Evolutionary conservation across 2,329 filamentous ascomycete genomes (phyloP).

Genomic region (Penicillium fuscoglaucum): DNA sequence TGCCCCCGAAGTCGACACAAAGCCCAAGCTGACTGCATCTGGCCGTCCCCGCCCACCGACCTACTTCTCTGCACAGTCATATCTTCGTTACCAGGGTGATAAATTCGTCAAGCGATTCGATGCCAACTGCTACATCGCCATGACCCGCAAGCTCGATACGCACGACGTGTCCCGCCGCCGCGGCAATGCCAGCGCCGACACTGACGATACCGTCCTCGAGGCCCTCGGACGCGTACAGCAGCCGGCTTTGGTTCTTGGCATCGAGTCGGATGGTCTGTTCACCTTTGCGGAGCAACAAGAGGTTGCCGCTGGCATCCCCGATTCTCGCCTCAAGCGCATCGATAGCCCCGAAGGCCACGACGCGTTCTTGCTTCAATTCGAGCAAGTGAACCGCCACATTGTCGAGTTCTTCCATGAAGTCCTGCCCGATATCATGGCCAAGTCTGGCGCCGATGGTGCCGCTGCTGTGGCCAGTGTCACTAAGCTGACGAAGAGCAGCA

Average conservation of each 20-base stretch:
- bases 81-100: constrained; percentile 90
- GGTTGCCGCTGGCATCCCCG: constrained; percentile 75
- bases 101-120: constrained; percentile 98
- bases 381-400: constrained; percentile 90
- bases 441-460: constrained; percentile 51
- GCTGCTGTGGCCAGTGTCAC: constrained; percentile 56
- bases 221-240: constrained; percentile 82
- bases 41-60: constrained; percentile 58
- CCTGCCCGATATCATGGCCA: constrained; percentile 83
- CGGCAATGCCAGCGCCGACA: constrained; percentile 42
- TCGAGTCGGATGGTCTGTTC: constrained; percentile 93
- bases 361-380: constrained; percentile 93
- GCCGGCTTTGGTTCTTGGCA: constrained; percentile 86
- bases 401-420: constrained; percentile 79
- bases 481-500: constrained; percentile 77
- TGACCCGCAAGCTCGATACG: constrained; percentile 95
- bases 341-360: constrained; percentile 95
- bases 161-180: constrained; percentile 88
- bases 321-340: constrained; percentile 78
- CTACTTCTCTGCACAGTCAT: constrained; percentile 98
- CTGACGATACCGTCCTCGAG: constrained; percentile 59
- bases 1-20: constrained; percentile 39
- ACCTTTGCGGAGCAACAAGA: constrained; percentile 97
- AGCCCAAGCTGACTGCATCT: constrained; percentile 22
- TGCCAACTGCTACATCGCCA: constrained; percentile 98